Base-by-base conservation (phyloP, 2,329 filamentous ascomycete genomes). In the Xylariales sp. region DNA sequence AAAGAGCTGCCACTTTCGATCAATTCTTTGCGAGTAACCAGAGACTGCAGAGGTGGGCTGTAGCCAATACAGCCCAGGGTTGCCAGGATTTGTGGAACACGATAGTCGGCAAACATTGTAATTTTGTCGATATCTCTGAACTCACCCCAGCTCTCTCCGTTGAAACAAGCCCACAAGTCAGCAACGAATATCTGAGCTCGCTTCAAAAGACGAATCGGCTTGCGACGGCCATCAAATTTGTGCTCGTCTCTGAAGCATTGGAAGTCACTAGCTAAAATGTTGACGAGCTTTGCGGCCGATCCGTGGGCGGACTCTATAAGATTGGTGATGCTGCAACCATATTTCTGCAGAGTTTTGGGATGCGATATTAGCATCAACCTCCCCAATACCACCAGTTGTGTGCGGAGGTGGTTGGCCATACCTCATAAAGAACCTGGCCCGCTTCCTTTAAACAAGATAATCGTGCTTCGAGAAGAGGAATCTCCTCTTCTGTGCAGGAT, bases 101-200 rank as follows among this genome's bases (percentile, higher is more conserved):
- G 85, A 58, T 98, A 98, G 66, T 98, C 93, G 55, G 93, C 90
- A 68, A 98, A 98, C 83, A 97, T 97, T 43, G 93, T 98, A 53
- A 98, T 85, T 59, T 89, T 88, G 64, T 93, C 85, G 51, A 98
- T 95, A 57, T 98, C 93, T 40, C 79, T 58, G 61, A 98, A 98
- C 19, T 75, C 69, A 21, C 93, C 94, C 53, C 83, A 90, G 18
- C 76, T 72, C 48, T 83, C 71, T 31, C 88, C 89, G 37, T 91
- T 79, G 59, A 97, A 97, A 46, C 89, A 94, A 5, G 93, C 94
- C 94, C 94, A 98, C 1, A 97, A 60, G 60, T 98, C 93, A 16
- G 94, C 94, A 3, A 95, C 90, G 15, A 97, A 76, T 43, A 98
- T 98, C 62, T 98, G 93, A 2, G 93, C 90, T 10, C 94, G 81